Base-by-base conservation (phyloP, 1,139 yeast species). In the Suhomyces chickasaworum region DNA sequence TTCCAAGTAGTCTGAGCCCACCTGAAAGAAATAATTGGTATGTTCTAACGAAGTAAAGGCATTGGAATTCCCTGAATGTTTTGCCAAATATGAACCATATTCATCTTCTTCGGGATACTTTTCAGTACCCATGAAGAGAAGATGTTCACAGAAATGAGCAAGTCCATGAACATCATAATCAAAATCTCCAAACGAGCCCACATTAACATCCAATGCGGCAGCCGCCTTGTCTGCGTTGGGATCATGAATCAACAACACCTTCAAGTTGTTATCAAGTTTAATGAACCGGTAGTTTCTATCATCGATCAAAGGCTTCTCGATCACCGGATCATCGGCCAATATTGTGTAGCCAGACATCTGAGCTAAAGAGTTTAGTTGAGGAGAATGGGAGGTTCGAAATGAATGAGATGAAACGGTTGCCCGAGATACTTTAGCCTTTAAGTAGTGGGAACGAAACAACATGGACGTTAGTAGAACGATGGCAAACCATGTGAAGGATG, bases 101-200 rank as follows among this genome's bases (percentile, higher is more conserved):
- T 89, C 98, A 64, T 89, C 90, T 64, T 93, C 99, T 49, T 78
- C 75, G 0, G 99, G 99, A 59, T 86, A 93, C 66, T 90, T 91
- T 55, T 80, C 75, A 4, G 98, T 91, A n/a, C 99, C 99, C 97
- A 93, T 89, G 64, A 93, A 93, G 51, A 93, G 73, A 55, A 93
- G 74, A 67, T 93, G 99, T 69, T 93, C 99, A 68, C 97, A 90
- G 65, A 93, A 93, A 67, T 93, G 99, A 2, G 99, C 99, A 51
- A 93, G 72, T 1, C 99, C 99, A 2, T 91, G 86, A 25, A 89
- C 65, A 23, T 76, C 72, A 51, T 66, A 75, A 42, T 77, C 74
- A 15, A 88, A 89, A 60, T 93, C 98, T 42, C 87, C 80, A 63
- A 86, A 88, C 3, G 97, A 79, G 16, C 99, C 99, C 20, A 90